Conservation (phyloP, 2,329 filamentous ascomycete species). For the Fusarium brevicatenulatum region DNA sequence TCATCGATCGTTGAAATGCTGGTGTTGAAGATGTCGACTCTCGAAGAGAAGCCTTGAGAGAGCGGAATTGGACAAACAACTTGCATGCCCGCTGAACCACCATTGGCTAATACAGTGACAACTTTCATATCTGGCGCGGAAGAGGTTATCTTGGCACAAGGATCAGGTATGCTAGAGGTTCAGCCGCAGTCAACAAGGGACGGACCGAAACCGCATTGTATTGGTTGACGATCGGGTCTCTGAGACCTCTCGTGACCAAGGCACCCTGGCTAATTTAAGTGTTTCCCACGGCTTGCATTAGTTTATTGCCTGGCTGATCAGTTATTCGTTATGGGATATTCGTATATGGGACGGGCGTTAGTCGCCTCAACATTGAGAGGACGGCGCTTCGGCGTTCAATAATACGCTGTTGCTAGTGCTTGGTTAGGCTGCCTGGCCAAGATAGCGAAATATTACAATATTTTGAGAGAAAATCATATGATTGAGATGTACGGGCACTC, state of each 20-base stretch:
- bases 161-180: constrained; percentile 1
- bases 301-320: not conserved
- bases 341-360: not conserved
- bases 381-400: constrained; percentile 3
- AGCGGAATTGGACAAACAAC: not conserved
- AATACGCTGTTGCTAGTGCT: not conserved
- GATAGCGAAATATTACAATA: not conserved
- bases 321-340: constrained; percentile 2
- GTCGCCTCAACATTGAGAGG: not conserved
- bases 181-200: constrained; percentile 33
- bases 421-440: not conserved
- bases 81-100: not conserved
- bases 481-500: not conserved
- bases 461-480: not conserved
- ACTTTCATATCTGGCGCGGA: not conserved
- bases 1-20: rapidly evolving
- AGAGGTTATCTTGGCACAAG: not conserved
- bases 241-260: constrained; percentile 7
- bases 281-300: not conserved
- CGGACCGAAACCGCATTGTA: constrained; percentile 24
- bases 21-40: not conserved
- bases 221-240: not conserved
- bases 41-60: not conserved
- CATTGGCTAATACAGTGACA: not conserved
- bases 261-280: not conserved